Evolutionary conservation across 352 stramenopile species (phyloP), one percentile per base, ranked within the genome.

Genomic region (Globisporangium radiosum): DNA sequence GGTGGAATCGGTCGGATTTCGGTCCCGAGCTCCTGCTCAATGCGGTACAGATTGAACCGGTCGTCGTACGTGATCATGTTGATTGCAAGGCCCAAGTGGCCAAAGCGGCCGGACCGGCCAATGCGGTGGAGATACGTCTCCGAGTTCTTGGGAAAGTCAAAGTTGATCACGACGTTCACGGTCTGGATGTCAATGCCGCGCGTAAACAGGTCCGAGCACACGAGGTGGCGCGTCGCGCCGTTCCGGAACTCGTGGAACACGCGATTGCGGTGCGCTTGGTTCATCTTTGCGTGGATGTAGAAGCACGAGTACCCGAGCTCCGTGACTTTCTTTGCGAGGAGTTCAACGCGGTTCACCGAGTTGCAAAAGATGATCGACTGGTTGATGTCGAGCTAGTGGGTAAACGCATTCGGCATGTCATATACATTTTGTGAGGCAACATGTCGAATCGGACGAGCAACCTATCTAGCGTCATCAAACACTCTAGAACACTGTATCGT

Each of bases 121-220:
- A 99, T 99, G 52, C 98, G 92, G 72, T 99, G 98, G 50, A 99
- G 79, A 62, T 99, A 99, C 19, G 97, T 99, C 76, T 99, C 97
- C 36, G 90, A 97, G 76, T 99, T 99, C 76, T 99, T 98, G 11
- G 98, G 98, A 72, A 99, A 99, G 79, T 99, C 98, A 72, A 99
- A 99, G 80, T 99, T 99, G 77, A 99, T 99, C 43, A 99, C 98
- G n/a, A 99, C 96, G 70, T 99, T 99, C 19, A 99, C 98, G 54
- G 94, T 98, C 78, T 99, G 96, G 72, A 99, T 99, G 72, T 99
- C 97, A 58, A 99, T 99, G 71, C 98, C 98, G 56, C 98, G 91
- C 54, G 96, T 99, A 72, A 99, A 99, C 50, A 99, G 77, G 68
- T 99, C 97, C 67, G 88, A 98, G 63, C 92, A 99, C 49, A 99